Base-by-base conservation (phyloP, 2,329 filamentous ascomycete species). In the Thermomyces lanuginosus region DNA sequence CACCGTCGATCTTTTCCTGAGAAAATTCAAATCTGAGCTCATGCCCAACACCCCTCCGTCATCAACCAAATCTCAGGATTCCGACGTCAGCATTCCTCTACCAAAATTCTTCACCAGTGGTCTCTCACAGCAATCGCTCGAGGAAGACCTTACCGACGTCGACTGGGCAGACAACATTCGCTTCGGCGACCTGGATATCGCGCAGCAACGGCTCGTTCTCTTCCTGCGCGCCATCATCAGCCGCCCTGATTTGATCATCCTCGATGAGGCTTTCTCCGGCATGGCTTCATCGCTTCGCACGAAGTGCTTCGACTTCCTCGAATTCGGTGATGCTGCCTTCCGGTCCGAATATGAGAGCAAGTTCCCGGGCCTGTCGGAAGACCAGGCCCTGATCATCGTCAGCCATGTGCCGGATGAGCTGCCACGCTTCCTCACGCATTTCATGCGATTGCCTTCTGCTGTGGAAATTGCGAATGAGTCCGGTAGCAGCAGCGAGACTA, bases 361-460 rank as follows among this genome's bases (percentile, higher is more conserved):
- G 15, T 40, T 44, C 4, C 45, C 43, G 1, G 82, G 82, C 0
- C 52, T 93, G 30, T 63, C 64, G 2, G 59, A 71, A 4, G 51
- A 69, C 12, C 86, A 95, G 53, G 83, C 83, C 1, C 56, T 98
- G 28, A 66, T 95, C n/a, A 82, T 84, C 36, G 86, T 95, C 33
- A 89, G 82, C 34, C 89, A 98, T 55, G 65, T 86, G 34, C 74
- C 73, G 35, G 83, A 92, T 42, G 89, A 98, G 51, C 78, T 95
- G 6, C 89, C 89, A 0, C 60, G 81, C 24, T 72, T 91, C 46
- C 93, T 79, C 76, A 62, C 93, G 26, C 84, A 80, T 47, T 95
- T 79, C 76, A 62, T 95, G 26, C 84, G 80, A 47, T 58, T 93
- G 16, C 83, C 86, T 2, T 49, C 48, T 4, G 41, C 39, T 10